A percentile compares a stretch with the other conserved stretches of the same genome.
Conservation (phyloP, 495 filamentous ascomycete species). For the Trichoderma reesei region DNA sequence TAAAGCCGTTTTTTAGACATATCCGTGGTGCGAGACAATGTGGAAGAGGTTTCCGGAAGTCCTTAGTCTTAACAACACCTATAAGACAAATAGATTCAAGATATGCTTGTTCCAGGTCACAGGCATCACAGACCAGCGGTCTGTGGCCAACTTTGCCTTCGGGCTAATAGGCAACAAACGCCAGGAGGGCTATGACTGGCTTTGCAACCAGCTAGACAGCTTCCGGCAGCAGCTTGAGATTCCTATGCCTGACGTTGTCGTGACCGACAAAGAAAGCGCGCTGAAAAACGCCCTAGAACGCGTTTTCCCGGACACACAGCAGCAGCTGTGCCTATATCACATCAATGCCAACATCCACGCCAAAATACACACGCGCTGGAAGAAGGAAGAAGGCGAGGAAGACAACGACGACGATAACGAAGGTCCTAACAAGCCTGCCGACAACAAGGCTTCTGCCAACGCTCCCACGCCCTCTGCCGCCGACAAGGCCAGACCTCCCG, state of each 20-base stretch:
- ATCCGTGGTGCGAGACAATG: no score
- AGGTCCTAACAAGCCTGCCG: no score
- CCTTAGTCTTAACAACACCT: slow-evolving; percentile 7
- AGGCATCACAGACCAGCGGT: neutral
- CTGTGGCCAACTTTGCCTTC: slow-evolving; percentile 11
- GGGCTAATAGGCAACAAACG: neutral
- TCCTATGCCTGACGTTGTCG: neutral
- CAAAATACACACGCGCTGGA: neutral
- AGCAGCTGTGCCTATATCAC: slow-evolving; percentile 10
- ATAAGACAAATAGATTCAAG: slow-evolving; percentile 12
- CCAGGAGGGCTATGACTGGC: neutral
- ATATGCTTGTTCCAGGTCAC: slow-evolving; percentile 3
- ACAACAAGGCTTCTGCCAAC: no score
- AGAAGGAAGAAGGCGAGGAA: no score
- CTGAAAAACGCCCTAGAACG: neutral
- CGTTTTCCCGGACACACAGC: neutral
- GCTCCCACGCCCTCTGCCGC: no score
- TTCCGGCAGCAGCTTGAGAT: neutral
- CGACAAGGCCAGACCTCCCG: no score
- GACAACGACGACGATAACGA: no score
- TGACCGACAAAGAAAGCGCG: neutral
- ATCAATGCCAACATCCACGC: slow-evolving; percentile 11
- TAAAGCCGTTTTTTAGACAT: no score
- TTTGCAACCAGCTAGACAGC: neutral
- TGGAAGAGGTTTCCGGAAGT: slow-evolving; percentile 10